A percentile compares a stretch with the other conserved stretches of the same genome.
Conservation (phyloP, 805 yeast genomes). For the Metschnikowia lochheadii region DNA sequence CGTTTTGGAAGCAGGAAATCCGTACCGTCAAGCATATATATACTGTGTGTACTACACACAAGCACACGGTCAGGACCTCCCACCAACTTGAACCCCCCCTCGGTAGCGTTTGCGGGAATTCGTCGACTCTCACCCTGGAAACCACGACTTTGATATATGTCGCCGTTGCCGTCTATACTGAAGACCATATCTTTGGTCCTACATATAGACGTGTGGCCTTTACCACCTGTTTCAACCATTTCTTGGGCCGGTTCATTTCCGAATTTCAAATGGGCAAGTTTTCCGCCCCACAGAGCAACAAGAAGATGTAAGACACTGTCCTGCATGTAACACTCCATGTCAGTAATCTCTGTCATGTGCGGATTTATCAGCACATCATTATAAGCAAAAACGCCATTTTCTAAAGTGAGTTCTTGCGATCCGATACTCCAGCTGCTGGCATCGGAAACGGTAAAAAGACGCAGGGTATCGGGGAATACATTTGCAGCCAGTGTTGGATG, state of each 20-base stretch:
- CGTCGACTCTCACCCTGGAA: not conserved
- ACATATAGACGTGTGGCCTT: slow-evolving; percentile 1
- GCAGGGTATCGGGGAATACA: not conserved
- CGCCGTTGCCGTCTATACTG: not conserved
- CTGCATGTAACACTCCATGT: slow-evolving; percentile 1
- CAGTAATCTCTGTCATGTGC: slow-evolving; percentile 5
- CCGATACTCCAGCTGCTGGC: not conserved
- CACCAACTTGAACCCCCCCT: not conserved
- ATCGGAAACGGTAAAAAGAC: not conserved
- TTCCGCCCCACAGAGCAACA: slow-evolving; percentile 14
- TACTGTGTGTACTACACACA: not conserved
- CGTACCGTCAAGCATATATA: not conserved
- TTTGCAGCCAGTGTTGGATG: not conserved
- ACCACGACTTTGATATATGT: not conserved
- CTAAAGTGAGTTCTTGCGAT: not conserved
- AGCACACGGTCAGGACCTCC: not conserved
- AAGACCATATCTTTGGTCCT: not conserved
- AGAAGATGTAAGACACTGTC: not conserved
- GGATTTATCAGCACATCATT: not conserved
- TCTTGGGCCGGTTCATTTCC: not conserved
- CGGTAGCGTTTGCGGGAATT: not conserved
- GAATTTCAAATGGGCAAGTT: slow-evolving; percentile 2
- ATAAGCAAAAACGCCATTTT: not conserved
- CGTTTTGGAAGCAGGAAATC: not conserved
- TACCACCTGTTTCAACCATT: not conserved